Evolutionary conservation across 495 filamentous ascomycete genomes (phyloP), one percentile per base, ranked within the genome.

Genomic region (Talaromyces thailandensis): DNA sequence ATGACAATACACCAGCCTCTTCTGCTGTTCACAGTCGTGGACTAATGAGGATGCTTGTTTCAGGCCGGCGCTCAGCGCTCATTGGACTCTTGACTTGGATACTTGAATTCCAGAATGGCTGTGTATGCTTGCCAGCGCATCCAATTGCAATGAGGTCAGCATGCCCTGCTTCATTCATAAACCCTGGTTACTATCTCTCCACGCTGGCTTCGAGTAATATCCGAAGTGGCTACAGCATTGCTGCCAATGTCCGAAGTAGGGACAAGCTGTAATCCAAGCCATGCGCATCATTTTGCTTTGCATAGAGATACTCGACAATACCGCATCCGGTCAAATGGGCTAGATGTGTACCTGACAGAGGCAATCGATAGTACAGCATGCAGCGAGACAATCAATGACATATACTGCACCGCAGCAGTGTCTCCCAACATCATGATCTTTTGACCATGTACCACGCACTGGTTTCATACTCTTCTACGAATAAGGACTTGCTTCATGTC

Each of bases 261-360:
- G 16, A 23, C 29, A 28, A 28, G 51, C 51, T 55, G 51, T 25
- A 55, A 14, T 55, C 51, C 26, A 55, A 21, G 51, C 11, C 51
- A 31, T 57, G 55, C 55, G 29, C 14, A 57, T 57, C 55, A 57
- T 57, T 26, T 55, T 26, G 6, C 12, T 28, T 26, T 28, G 51
- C 51, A 55, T 55, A 16, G 2, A 28, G 51, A 9, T 35, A 35
- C 55, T 35, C 28, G 55, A 31, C 28, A 57, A 21, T 16, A 57
- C 55, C n/a, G 28, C 16, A 21, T 57, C 21, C 11, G 29, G 29
- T 35, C 55, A 57, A 57, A 57, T n/a, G 26, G 8, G 14, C 26
- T 57, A 31, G 26, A 35, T 57, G 14, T 35, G 55, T 57, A 57
- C 55, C 55, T 57, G 55, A 57, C 55, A 57, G 55, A 31, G 21